phyloP scores from a whole-genome alignment of 306 rosid species.

The Fagus crenata region DNA sequence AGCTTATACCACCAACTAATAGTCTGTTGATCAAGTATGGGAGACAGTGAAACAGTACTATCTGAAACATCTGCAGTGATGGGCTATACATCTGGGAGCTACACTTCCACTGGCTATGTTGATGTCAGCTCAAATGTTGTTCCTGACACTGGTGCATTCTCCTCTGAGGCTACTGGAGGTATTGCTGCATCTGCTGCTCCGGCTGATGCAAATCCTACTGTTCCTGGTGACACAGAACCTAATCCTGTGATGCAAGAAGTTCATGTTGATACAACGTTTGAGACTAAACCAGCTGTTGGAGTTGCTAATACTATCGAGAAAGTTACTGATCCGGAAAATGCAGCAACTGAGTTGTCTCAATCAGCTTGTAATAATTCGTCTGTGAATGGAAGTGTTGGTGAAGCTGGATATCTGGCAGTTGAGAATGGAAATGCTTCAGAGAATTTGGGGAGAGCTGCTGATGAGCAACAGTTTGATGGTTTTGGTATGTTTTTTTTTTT shows the following conservation, averaged over 20 bases:
- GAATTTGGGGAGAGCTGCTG: conserved; percentile 43
- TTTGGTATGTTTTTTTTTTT: conserved; percentile 48
- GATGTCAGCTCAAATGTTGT: conserved; percentile 40
- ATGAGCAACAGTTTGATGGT: conserved; percentile 67
- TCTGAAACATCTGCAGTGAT: conserved; percentile 54
- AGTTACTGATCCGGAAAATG: conserved; percentile 35
- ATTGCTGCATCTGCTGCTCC: conserved; percentile 29
- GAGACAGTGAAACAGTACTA: conserved; percentile 65
- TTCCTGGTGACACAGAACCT: conserved; percentile 43
- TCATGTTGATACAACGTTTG: conserved; percentile 40
- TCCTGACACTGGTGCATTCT: conserved; percentile 38
- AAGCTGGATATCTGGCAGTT: conserved; percentile 25
- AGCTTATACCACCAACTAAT: conserved; percentile 29
- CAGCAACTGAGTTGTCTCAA: conserved; percentile 34
- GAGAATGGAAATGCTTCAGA: conserved; percentile 68
- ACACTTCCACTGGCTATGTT: conserved; percentile 47
- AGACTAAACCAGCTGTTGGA: conserved; percentile 37
- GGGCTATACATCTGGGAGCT: conserved; percentile 37
- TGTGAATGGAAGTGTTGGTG: conserved; percentile 44
- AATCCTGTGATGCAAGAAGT: conserved; percentile 52
- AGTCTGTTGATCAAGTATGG: conserved; percentile 45
- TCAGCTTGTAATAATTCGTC: conserved; percentile 49
- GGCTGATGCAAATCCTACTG: conserved; percentile 33
- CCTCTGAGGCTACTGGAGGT: conserved; percentile 41
- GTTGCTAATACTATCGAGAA: conserved; percentile 38